phyloP scores from a whole-genome alignment of 164 flowering plant genomes.

The Nymphaea thermarum region DNA sequence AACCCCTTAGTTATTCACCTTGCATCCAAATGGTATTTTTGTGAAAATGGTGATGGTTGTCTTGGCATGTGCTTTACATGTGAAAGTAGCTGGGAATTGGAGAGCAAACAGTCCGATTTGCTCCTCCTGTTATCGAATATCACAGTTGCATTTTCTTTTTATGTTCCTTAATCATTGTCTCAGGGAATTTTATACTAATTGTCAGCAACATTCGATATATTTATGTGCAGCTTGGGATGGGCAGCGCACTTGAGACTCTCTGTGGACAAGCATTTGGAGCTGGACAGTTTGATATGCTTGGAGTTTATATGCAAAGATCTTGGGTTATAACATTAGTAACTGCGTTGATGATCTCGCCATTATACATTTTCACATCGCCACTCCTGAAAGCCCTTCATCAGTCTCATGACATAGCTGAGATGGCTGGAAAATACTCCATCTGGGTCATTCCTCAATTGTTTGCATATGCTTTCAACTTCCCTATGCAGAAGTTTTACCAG shows the following conservation, averaged over 20 bases:
- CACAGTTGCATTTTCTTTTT: too few relatives aligned
- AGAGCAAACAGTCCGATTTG: too few relatives aligned
- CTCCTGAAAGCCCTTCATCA: constrained; percentile 32
- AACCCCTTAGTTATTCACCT: too few relatives aligned
- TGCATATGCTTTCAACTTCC: constrained; percentile 40
- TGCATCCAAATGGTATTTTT: too few relatives aligned
- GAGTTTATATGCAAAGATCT: constrained; percentile 42
- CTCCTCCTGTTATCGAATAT: too few relatives aligned
- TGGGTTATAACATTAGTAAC: constrained; percentile 29
- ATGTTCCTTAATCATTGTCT: too few relatives aligned
- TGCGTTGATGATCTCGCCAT: constrained; percentile 24
- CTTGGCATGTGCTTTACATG: too few relatives aligned
- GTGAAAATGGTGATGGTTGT: too few relatives aligned
- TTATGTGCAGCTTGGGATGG: constrained; percentile 27
- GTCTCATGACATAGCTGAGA: constrained; percentile 19
- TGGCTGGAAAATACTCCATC: constrained; percentile 27
- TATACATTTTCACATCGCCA: constrained; percentile 34
- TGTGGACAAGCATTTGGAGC: constrained; percentile 54
- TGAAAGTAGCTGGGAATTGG: too few relatives aligned
- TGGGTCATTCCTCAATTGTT: constrained; percentile 43
- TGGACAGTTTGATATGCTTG: constrained; percentile 35
- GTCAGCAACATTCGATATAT: too few relatives aligned
- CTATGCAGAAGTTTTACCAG: constrained; percentile 42
- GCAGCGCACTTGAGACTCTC: constrained; percentile 46
- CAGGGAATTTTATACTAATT: too few relatives aligned